Evolutionary conservation across 2,329 filamentous ascomycete species (phyloP).

Genomic region (Fusarium scirpi): DNA sequence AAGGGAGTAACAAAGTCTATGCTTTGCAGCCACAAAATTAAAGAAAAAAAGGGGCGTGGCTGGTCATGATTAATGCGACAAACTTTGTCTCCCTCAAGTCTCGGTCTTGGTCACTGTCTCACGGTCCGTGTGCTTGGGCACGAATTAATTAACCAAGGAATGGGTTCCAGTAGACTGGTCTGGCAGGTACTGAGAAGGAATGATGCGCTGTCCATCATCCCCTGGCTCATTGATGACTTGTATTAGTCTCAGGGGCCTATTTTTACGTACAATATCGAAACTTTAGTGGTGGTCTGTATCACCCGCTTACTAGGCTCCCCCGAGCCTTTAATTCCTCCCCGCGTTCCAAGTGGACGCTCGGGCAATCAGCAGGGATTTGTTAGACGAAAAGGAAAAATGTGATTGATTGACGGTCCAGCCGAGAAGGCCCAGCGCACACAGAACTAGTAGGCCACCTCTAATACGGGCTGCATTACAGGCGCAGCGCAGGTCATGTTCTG

Average conservation of each 20-base stretch:
- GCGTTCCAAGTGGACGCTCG: slow-evolving; percentile 39
- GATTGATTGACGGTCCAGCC: slow-evolving; percentile 16
- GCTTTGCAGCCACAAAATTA: slow-evolving; percentile 24
- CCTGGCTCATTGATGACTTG: slow-evolving; percentile 15
- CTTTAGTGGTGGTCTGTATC: slow-evolving; percentile 24
- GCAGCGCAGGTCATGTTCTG: slow-evolving; percentile 15
- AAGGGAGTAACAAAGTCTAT: slow-evolving; percentile 14
- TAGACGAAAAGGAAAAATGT: slow-evolving; percentile 8
- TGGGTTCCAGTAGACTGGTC: slow-evolving; percentile 20
- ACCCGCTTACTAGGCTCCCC: slow-evolving; percentile 19
- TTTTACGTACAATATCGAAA: slow-evolving; percentile 31
- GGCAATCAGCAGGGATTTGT: slow-evolving; percentile 16
- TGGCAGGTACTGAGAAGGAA: background rate
- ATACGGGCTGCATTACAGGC: slow-evolving; percentile 18
- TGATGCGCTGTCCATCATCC: slow-evolving; percentile 1
- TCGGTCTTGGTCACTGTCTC: slow-evolving; percentile 16
- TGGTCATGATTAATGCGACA: slow-evolving; percentile 15
- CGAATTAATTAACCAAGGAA: slow-evolving; percentile 9
- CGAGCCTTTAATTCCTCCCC: slow-evolving; percentile 40
- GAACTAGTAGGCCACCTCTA: background rate
- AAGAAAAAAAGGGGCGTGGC: slow-evolving; percentile 17
- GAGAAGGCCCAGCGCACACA: slow-evolving; percentile 2
- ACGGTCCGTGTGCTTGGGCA: slow-evolving; percentile 12
- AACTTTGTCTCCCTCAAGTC: slow-evolving; percentile 20
- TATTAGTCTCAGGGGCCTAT: slow-evolving; percentile 34